Percentiles rank a stretch among this genome's conserved stretches.
Conservation (phyloP, 23 red algal genomes). For the Gracilaria caudata region DNA sequence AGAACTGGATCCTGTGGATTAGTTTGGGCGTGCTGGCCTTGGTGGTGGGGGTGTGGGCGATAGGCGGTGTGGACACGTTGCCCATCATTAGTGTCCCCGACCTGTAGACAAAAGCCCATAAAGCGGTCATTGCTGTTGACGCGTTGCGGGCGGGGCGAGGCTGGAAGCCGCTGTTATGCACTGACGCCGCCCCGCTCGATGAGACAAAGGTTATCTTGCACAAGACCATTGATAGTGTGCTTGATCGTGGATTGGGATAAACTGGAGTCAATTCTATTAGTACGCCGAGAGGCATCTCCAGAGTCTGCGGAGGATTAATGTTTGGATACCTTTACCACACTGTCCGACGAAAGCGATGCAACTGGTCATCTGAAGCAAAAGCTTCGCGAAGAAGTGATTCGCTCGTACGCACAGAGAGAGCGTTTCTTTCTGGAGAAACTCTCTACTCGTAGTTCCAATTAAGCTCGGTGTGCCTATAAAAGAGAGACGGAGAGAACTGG, state of each 20-base stretch:
- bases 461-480: no score
- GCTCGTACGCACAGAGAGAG: slow-evolving; percentile 69
- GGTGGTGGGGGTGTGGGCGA: slow-evolving; percentile 52
- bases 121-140: not conserved
- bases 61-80: slow-evolving; percentile 42
- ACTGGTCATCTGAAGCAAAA: slow-evolving; percentile 32
- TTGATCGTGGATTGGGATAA: slow-evolving; percentile 98
- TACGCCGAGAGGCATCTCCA: no score
- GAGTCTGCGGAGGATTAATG: no score
- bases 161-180: not conserved
- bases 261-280: no score
- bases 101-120: slow-evolving; percentile 29
- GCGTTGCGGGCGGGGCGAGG: not conserved
- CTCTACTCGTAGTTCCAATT: no score
- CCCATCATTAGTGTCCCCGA: slow-evolving; percentile 84
- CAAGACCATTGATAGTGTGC: slow-evolving; percentile 91
- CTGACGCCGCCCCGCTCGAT: no score
- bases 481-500: slow-evolving; percentile 89
- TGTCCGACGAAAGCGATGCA: slow-evolving; percentile 1
- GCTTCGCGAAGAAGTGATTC: slow-evolving; percentile 69
- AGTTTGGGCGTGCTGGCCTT: slow-evolving; percentile 66
- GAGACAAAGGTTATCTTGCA: slow-evolving; percentile 97
- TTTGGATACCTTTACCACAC: not conserved
- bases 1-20: slow-evolving; percentile 90
- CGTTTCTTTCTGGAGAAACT: no score